A percentile compares a stretch with the other conserved stretches of the same genome.
These are phyloP conservation scores for Paramecium pentaurelia DNA, from an alignment of 73 alveolate species.

Conservation along the genomic window DNA sequence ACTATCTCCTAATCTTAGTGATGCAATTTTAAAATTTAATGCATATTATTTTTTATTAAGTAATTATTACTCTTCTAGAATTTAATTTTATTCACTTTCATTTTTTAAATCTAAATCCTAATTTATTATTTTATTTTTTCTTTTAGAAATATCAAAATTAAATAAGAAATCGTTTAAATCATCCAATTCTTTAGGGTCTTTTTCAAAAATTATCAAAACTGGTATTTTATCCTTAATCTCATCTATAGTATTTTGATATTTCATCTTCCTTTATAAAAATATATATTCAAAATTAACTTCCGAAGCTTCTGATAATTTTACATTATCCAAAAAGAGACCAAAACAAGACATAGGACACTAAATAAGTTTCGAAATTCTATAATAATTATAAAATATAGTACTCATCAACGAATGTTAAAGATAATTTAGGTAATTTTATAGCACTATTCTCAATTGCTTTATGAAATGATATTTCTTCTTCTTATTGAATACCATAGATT, in stretches of 20 bases:
- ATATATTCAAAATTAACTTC: background rate
- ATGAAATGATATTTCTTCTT: background rate
- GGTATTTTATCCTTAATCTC: background rate
- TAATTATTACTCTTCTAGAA: background rate
- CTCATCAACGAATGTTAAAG: background rate
- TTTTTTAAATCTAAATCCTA: background rate
- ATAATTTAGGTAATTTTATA: background rate
- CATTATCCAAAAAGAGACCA: constrained; percentile 31
- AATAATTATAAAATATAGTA: background rate
- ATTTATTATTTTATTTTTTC: background rate
- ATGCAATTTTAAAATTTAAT: background rate
- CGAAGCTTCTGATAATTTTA: background rate
- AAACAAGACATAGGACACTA: background rate
- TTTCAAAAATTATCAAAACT: background rate
- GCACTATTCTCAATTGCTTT: background rate
- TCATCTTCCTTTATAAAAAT: background rate
- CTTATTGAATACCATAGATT: constrained; percentile 1
- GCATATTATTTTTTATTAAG: background rate
- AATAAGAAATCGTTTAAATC: background rate
- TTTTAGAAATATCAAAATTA: constrained; percentile 6
- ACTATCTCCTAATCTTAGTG: constrained; percentile 37
- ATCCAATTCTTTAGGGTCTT: background rate
- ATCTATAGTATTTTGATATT: background rate
- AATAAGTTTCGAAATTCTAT: background rate
- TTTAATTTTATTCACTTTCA: background rate